Evolutionary conservation across 2,329 filamentous ascomycete species (phyloP).

Genomic region (Hypoxylon sp.): DNA sequence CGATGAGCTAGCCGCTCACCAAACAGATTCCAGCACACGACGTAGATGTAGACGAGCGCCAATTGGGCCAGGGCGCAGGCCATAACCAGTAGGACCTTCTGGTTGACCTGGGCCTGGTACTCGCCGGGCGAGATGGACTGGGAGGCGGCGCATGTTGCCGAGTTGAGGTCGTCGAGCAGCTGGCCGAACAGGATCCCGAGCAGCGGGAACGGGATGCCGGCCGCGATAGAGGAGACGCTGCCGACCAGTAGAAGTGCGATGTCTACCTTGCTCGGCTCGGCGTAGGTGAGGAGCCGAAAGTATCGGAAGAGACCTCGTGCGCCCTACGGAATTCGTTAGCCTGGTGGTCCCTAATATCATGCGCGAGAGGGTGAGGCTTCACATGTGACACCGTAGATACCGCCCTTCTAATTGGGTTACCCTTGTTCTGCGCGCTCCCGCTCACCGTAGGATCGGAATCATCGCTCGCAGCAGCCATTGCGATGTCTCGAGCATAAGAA

Average conservation of each 20-base stretch:
- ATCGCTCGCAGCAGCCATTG: conserved; percentile 15
- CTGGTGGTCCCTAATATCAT: neutral
- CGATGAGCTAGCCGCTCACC: conserved; percentile 64
- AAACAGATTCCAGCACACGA: conserved; percentile 64
- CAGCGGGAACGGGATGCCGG: conserved; percentile 69
- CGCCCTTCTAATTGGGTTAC: conserved; percentile 5
- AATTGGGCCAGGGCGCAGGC: conserved; percentile 67
- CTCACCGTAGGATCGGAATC: conserved; percentile 14
- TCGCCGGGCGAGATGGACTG: conserved; percentile 37
- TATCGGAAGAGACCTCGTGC: conserved; percentile 47
- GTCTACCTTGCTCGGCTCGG: conserved; percentile 54
- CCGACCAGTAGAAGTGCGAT: conserved; percentile 53
- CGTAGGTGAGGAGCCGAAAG: conserved; percentile 56
- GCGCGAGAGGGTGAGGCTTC: conserved; percentile 3
- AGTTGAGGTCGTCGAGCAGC: conserved; percentile 68
- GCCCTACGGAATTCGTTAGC: conserved; percentile 26
- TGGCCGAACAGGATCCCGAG: conserved; percentile 71
- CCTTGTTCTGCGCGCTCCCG: conserved; percentile 14
- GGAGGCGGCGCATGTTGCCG: conserved; percentile 58
- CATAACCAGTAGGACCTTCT: conserved; percentile 64
- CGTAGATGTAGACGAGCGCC: conserved; percentile 63
- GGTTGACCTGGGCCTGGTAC: conserved; percentile 52
- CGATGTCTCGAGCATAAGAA: conserved; percentile 22
- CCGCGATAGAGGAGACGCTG: conserved; percentile 56
- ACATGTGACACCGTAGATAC: conserved; percentile 23